Base-by-base conservation (phyloP, 495 filamentous ascomycete species). In the Saxophila tyrrhenica region DNA sequence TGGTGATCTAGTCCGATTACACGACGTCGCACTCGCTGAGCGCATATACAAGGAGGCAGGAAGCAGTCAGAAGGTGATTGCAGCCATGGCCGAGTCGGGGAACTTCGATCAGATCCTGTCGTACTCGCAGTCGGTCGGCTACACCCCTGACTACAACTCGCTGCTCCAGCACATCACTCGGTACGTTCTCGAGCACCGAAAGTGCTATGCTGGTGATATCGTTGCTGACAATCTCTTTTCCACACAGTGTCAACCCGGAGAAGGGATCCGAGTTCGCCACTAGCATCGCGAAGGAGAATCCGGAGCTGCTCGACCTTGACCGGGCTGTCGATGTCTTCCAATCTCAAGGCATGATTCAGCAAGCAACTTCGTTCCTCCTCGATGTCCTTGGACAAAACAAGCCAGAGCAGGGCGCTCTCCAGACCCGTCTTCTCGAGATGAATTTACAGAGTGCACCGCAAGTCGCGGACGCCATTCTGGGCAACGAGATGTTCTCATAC, bases 291-390 rank as follows among this genome's bases (percentile, higher is more conserved):
- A 94, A 87, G 63, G 85, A 91, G 65, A 76, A 78, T 29, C 89
- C 92, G 22, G 78, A 87, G 43, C 73, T 97, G 55, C 81, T 99
- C 57, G 91, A 96, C 58, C 79, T 99, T 55, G 89, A 95, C 63
- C 89, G 92, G 24, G 87, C 95, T 19, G 87, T 97, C 35, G 91
- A 97, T 67, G 86, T 99, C 42, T 99, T 99, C 80, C 80, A 94
- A 65, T 88, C 91, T 21, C 92, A 96, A 69, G 89, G 88, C 68
- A 94, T 97, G 89, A 78, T 95, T 46, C 92, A 97, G 68, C 88
- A 94, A 65, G 92, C 91, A 9, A 99, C 92, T 8, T 90, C 91
- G 19, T 97, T 99, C 80, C 73, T 99, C 32, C 78, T 99, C 22
- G 94, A 97, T 68, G 90, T 87, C 16, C 75, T 99, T 43, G 88